Evolutionary conservation across 345 rosid species (phyloP).

Genomic region (Corchorus olitorius): DNA sequence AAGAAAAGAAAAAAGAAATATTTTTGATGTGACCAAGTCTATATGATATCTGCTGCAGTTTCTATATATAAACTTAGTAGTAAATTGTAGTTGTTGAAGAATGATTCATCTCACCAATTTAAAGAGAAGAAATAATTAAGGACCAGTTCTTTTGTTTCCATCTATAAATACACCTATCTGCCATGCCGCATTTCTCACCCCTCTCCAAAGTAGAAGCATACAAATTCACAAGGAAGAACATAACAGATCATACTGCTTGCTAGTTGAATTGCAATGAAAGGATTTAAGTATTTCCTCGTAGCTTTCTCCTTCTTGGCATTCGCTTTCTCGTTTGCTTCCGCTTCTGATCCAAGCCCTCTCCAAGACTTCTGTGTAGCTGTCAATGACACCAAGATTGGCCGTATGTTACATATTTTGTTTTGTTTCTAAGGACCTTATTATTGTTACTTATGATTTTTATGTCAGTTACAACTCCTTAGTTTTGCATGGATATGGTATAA

Average conservation of each 20-base stretch:
- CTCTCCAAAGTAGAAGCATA: neutral
- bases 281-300: too few species aligned
- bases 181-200: neutral
- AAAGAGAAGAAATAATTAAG: too few species aligned
- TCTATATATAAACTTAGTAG: too few species aligned
- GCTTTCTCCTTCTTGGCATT: conserved; percentile 18
- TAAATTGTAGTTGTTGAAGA: too few species aligned
- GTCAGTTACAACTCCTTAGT: too few species aligned
- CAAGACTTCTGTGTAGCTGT: conserved; percentile 35
- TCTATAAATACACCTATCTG: conserved; percentile 8
- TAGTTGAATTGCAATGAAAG: conserved; percentile 15
- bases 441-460: too few species aligned
- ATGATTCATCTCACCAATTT: too few species aligned
- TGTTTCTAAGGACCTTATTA: too few species aligned
- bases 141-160: neutral
- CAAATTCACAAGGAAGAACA: neutral
- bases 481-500: too few species aligned
- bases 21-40: too few species aligned
- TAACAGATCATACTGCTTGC: neutral
- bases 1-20: too few species aligned
- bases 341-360: conserved; percentile 28
- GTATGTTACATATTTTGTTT: neutral
- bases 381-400: neutral
- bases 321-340: conserved; percentile 1
- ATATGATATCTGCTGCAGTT: too few species aligned